phyloP scores from a whole-genome alignment of 805 yeast species.

The Metschnikowia lunata region DNA sequence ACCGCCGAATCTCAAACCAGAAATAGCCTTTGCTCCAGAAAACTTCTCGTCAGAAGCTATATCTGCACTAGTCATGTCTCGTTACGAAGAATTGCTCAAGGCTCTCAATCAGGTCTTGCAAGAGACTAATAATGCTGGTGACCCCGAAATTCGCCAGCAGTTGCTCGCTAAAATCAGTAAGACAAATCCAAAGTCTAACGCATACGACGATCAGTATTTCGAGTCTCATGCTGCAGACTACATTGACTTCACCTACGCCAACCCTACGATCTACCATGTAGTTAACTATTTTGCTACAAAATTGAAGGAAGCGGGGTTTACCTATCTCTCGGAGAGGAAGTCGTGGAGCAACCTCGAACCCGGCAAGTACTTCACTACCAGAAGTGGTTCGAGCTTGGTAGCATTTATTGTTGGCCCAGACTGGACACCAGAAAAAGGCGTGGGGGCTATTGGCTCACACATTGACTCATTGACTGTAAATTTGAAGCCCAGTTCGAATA shows the following conservation, averaged over 20 bases:
- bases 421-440: conserved; percentile 63
- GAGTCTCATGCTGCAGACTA: conserved; percentile 42
- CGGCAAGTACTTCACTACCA: conserved; percentile 61
- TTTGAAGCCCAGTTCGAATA: conserved; percentile 69
- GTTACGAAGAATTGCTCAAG: conserved; percentile 13
- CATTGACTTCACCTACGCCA: conserved; percentile 64
- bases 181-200: conserved; percentile 1
- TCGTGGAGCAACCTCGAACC: conserved; percentile 45
- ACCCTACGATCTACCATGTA: conserved; percentile 76
- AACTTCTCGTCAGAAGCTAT: too few species aligned
- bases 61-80: conserved; percentile 2
- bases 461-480: conserved; percentile 66
- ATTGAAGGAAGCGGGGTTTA: conserved; percentile 59
- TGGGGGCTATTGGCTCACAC: conserved; percentile 71
- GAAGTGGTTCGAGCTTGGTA: conserved; percentile 64
- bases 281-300: conserved; percentile 46
- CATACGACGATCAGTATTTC: conserved; percentile 19
- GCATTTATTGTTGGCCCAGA: conserved; percentile 67
- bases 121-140: conserved; percentile 6
- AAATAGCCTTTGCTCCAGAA: too few species aligned
- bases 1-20: too few species aligned
- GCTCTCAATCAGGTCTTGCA: conserved; percentile 11
- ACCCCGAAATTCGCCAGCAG: conserved; percentile 8
- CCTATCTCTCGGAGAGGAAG: conserved; percentile 58
- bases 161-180: conserved; percentile 7